Conservation (phyloP, 2,329 filamentous ascomycete genomes). For the Hirsutella thompsonii region DNA sequence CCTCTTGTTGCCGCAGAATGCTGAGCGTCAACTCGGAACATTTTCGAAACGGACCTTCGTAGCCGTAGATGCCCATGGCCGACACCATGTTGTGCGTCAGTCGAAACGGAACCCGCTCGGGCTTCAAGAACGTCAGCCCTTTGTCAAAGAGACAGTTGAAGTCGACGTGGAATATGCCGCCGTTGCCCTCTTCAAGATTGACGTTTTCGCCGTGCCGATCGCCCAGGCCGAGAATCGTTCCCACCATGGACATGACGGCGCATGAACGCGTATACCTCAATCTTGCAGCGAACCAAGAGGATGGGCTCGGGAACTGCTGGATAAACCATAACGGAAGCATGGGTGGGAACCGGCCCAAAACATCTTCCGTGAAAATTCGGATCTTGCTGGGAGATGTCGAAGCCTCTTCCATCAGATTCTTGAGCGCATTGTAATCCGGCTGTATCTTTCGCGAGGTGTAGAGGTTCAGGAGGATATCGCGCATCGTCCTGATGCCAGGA, state of each 20-base stretch:
- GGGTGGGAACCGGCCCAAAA: slow-evolving; percentile 58
- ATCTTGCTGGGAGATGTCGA: slow-evolving; percentile 44
- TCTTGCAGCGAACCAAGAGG: slow-evolving; percentile 80
- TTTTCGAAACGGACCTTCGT: slow-evolving; percentile 84
- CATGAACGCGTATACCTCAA: slow-evolving; percentile 85
- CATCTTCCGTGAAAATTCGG: slow-evolving; percentile 55
- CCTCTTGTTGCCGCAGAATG: slow-evolving; percentile 79
- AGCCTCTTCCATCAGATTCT: slow-evolving; percentile 50
- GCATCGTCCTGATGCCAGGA: slow-evolving; percentile 83
- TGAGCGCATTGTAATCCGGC: slow-evolving; percentile 57
- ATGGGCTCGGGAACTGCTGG: slow-evolving; percentile 86
- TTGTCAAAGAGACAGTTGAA: slow-evolving; percentile 99
- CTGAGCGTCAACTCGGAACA: slow-evolving; percentile 80
- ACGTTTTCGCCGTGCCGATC: slow-evolving; percentile 98
- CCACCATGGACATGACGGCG: slow-evolving; percentile 99
- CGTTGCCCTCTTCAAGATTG: slow-evolving; percentile 83
- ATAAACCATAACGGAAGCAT: slow-evolving; percentile 92
- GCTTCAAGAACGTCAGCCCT: slow-evolving; percentile 86
- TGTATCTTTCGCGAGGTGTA: slow-evolving; percentile 63
- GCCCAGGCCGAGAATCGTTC: slow-evolving; percentile 83
- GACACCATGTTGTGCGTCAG: slow-evolving; percentile 98
- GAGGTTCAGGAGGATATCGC: slow-evolving; percentile 73
- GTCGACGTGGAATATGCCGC: slow-evolving; percentile 92
- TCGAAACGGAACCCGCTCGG: slow-evolving; percentile 89
- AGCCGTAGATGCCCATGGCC: slow-evolving; percentile 89